Evolutionary conservation across 2,329 filamentous ascomycete species (phyloP).

Genomic region (Cladosporium phlei): DNA sequence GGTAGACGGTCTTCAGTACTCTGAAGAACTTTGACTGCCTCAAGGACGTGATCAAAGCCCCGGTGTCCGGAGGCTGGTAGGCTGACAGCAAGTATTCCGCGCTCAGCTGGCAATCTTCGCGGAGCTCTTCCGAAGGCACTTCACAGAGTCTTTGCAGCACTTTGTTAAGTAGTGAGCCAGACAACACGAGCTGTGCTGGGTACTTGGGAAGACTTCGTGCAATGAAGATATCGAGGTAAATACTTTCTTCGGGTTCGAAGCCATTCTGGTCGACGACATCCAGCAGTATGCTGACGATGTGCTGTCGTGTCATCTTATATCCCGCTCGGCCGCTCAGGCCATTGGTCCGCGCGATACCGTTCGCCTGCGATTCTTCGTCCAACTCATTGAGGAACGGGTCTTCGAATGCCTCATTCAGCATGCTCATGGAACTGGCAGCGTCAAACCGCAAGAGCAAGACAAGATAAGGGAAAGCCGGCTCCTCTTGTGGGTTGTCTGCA

Average conservation of each 20-base stretch:
- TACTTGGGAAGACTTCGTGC: conserved; percentile 94
- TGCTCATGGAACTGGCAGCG: conserved; percentile 85
- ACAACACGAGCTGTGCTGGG: conserved; percentile 87
- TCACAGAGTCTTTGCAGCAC: conserved; percentile 78
- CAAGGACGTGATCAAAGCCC: conserved; percentile 70
- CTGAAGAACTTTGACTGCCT: conserved; percentile 79
- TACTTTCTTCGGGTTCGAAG: conserved; percentile 75
- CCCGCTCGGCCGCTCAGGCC: conserved; percentile 21
- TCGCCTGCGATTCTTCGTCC: conserved; percentile 49
- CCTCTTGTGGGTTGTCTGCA: conserved; percentile 48
- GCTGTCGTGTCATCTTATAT: conserved; percentile 70
- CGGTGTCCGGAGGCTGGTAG: conserved; percentile 82
- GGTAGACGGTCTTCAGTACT: conserved; percentile 85
- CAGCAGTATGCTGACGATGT: conserved; percentile 82
- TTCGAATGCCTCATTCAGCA: conserved; percentile 95
- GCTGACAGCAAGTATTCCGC: conserved; percentile 90
- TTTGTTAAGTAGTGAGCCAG: conserved; percentile 76
- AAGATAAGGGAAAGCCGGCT: conserved; percentile 81
- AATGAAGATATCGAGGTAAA: conserved; percentile 98
- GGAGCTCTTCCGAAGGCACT: conserved; percentile 73
- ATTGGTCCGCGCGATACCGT: conserved; percentile 24
- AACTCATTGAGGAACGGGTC: conserved; percentile 77
- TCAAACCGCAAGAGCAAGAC: conserved; percentile 82
- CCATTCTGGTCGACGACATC: conserved; percentile 79
- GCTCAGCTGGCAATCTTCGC: conserved; percentile 94